These are phyloP conservation scores for Eucalyptus brandiana DNA, from an alignment of 345 rosid species.

Conservation along the genomic window DNA sequence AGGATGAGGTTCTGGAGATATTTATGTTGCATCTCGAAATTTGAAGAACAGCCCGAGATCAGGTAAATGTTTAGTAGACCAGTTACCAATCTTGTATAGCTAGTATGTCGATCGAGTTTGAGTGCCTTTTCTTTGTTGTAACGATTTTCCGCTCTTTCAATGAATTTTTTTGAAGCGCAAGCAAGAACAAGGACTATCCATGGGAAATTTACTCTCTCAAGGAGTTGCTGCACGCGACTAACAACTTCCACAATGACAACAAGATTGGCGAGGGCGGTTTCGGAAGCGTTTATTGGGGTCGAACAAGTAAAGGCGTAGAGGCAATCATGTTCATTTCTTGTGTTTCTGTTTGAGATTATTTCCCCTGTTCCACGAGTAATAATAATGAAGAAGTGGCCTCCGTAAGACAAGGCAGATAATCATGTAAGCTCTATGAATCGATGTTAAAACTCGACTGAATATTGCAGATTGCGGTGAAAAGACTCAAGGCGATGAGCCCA, in stretches of 20 bases:
- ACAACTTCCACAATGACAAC: conserved; percentile 48
- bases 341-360: neutral
- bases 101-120: neutral
- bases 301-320: conserved; percentile 53
- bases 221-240: conserved; percentile 53
- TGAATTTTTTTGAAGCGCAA: neutral
- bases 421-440: neutral
- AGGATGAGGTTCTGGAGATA: neutral
- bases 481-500: conserved; percentile 52
- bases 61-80: neutral
- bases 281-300: conserved; percentile 66
- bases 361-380: neutral
- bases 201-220: conserved; percentile 46
- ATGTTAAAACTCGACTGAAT: neutral
- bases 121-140: neutral
- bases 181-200: conserved; percentile 23
- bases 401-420: neutral
- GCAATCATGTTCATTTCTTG: conserved; percentile 2
- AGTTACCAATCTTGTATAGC: neutral
- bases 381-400: neutral
- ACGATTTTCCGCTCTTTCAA: neutral
- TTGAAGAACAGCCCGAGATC: neutral
- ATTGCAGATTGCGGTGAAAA: conserved; percentile 52
- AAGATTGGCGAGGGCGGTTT: conserved; percentile 72
- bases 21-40: neutral